A percentile compares a stretch with the other conserved stretches of the same genome.
Conservation (phyloP, 2,329 filamentous ascomycete species). For the Fusarium sp. region DNA sequence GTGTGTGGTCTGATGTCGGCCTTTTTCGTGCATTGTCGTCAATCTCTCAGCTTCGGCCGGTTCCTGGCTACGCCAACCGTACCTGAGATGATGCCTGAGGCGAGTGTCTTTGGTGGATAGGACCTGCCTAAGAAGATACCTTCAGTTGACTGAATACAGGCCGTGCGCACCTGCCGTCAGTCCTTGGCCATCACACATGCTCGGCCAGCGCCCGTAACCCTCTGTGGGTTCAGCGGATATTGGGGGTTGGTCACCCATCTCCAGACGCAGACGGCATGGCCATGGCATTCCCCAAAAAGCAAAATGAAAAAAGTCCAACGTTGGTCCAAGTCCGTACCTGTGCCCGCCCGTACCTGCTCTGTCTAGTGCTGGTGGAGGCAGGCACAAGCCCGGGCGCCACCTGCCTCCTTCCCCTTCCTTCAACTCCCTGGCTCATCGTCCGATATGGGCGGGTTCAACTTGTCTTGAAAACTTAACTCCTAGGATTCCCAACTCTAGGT, state of each 20-base stretch:
- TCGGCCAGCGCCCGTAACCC: constrained; percentile 8
- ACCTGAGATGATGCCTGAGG: neutral
- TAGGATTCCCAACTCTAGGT: constrained; percentile 24
- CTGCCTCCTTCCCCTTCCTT: neutral
- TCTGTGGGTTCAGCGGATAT: constrained; percentile 5
- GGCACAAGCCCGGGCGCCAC: neutral
- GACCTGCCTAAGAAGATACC: neutral
- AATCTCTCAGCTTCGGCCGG: constrained; percentile 19
- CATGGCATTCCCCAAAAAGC: neutral
- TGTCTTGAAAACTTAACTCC: constrained; percentile 10
- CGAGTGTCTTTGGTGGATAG: neutral
- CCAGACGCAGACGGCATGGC: neutral
- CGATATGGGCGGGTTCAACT: constrained; percentile 28
- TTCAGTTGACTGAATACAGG: neutral
- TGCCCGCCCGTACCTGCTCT: neutral
- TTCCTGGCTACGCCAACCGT: neutral
- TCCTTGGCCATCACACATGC: neutral
- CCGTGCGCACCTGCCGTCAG: constrained; percentile 21
- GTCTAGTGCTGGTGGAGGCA: neutral
- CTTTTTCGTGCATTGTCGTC: constrained; percentile 13
- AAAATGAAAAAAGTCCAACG: neutral
- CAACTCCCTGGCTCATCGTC: constrained; percentile 20
- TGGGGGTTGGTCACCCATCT: neutral
- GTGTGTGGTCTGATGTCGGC: constrained; percentile 28
- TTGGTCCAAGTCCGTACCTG: neutral